These are phyloP conservation scores for Plasmodium berghei DNA, from an alignment of 169 alveolate species.

Conservation along the genomic window DNA sequence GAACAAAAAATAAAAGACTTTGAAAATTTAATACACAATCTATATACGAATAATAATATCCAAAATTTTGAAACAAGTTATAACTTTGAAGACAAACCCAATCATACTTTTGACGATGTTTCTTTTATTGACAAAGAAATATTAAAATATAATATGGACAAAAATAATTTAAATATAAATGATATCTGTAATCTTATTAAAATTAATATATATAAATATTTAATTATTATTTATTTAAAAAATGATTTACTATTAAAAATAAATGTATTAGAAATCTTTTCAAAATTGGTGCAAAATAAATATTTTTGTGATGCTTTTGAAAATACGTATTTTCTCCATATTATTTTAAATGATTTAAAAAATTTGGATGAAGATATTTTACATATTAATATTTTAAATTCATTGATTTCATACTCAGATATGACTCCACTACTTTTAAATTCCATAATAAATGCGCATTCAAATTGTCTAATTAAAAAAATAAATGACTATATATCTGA, in stretches of 20 bases:
- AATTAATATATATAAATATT: conserved; percentile 69
- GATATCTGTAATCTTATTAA: conserved; percentile 23
- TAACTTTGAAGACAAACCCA: conserved; percentile 8
- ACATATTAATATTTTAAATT: conserved; percentile 59
- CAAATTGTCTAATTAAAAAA: conserved; percentile 32
- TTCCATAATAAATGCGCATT: conserved; percentile 32
- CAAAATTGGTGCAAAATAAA: conserved; percentile 34
- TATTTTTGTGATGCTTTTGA: conserved; percentile 14
- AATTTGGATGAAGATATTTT: conserved; percentile 24
- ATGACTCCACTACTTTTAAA: conserved; percentile 16
- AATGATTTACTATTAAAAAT: conserved; percentile 72
- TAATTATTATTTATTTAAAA: conserved; percentile 44
- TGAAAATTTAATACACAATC: neutral
- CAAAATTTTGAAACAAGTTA: neutral
- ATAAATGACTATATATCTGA: conserved; percentile 24
- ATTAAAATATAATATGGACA: conserved; percentile 30
- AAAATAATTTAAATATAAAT: conserved; percentile 20
- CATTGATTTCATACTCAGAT: conserved; percentile 38
- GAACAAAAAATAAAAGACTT: neutral
- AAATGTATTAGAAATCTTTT: conserved; percentile 67
- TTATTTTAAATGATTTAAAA: conserved; percentile 27
- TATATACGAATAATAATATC: neutral
- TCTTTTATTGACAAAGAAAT: conserved; percentile 1
- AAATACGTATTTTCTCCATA: conserved; percentile 25
- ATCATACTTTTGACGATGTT: conserved; percentile 13